These are phyloP conservation scores for Epichloe aotearoae DNA, from an alignment of 2,329 filamentous ascomycete species.

Conservation along the genomic window DNA sequence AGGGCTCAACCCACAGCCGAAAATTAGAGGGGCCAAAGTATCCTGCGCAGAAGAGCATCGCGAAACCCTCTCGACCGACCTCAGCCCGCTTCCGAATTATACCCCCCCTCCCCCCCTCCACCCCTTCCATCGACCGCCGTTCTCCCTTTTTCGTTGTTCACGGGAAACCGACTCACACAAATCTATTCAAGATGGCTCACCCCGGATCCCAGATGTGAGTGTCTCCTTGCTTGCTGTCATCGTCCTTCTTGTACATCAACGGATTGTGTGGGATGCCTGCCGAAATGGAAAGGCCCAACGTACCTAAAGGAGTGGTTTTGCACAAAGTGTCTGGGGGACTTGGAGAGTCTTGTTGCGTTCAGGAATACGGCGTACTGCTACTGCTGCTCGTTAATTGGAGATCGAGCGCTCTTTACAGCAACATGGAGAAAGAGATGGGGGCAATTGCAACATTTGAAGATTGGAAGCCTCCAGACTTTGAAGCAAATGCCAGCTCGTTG, in stretches of 20 bases:
- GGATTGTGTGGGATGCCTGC: neutral
- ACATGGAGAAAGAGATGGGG: neutral
- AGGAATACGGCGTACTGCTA: neutral
- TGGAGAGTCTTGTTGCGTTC: too few species aligned
- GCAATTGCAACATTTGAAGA: neutral
- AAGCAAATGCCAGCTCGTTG: neutral
- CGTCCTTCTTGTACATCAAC: neutral
- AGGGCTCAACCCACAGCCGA: constrained; percentile 20
- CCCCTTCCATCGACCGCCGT: constrained; percentile 11
- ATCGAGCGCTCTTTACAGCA: neutral
- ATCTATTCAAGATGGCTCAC: constrained; percentile 42
- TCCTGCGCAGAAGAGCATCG: constrained; percentile 4
- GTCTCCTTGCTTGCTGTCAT: neutral
- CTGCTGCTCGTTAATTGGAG: neutral
- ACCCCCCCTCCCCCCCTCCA: constrained; percentile 1
- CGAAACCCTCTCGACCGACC: constrained; percentile 4
- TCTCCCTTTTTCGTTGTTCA: constrained; percentile 21
- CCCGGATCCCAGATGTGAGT: constrained; percentile 51
- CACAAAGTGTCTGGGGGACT: neutral
- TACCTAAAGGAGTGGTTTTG: neutral
- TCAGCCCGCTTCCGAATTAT: constrained; percentile 6
- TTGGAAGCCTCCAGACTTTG: neutral
- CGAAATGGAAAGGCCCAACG: neutral
- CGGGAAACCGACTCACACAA: constrained; percentile 3
- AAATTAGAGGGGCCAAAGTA: constrained; percentile 8